These are phyloP conservation scores for Colletotrichum australisinense DNA, from an alignment of 2,329 filamentous ascomycete genomes.

Conservation along the genomic window DNA sequence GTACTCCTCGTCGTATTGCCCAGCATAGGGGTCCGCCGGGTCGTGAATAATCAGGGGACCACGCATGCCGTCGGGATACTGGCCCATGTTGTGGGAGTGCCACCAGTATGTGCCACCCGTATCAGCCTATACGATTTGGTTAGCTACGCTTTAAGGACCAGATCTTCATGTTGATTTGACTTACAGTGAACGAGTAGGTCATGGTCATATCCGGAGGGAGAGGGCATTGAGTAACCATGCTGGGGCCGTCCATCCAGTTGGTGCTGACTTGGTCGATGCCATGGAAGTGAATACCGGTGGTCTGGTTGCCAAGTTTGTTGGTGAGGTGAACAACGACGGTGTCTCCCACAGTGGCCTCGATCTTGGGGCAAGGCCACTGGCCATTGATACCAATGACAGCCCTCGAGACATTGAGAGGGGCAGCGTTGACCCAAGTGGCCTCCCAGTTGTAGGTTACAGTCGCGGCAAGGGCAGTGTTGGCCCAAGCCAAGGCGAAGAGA, in stretches of 20 bases:
- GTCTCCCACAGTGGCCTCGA: conserved; percentile 64
- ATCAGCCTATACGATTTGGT: conserved; percentile 39
- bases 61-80: conserved; percentile 76
- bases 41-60: conserved; percentile 72
- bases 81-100: conserved; percentile 73
- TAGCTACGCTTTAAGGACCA: not conserved
- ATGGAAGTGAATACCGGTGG: conserved; percentile 67
- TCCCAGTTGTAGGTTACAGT: conserved; percentile 52
- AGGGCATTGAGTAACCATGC: conserved; percentile 64
- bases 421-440: conserved; percentile 52
- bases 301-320: conserved; percentile 65
- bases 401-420: conserved; percentile 50
- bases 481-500: conserved; percentile 36
- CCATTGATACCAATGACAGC: conserved; percentile 67
- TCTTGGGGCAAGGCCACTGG: conserved; percentile 69
- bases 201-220: conserved; percentile 64
- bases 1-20: conserved; percentile 68
- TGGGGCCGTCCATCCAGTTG: conserved; percentile 69
- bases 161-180: conserved; percentile 30
- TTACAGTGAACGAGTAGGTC: conserved; percentile 62
- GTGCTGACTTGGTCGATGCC: conserved; percentile 67
- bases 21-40: conserved; percentile 61
- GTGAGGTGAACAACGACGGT: conserved; percentile 59
- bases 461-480: conserved; percentile 41
- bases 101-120: conserved; percentile 60